Percentiles rank a stretch among this genome's conserved stretches.
These are phyloP conservation scores for Fraxinus nigra DNA, from an alignment of 305 asterid species.

Conservation along the genomic window DNA sequence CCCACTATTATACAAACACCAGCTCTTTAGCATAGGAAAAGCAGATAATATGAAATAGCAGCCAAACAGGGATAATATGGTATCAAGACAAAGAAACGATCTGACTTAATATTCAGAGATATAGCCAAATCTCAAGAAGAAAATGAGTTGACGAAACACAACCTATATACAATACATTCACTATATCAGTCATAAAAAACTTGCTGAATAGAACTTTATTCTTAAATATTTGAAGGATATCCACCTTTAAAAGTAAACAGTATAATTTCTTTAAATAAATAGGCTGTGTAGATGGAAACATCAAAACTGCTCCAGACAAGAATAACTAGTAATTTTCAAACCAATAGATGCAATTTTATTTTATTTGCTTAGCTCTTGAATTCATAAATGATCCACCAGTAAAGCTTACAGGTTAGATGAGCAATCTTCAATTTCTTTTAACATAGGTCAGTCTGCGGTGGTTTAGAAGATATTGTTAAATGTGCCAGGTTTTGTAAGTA, in stretches of 20 bases:
- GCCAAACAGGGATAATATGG: not conserved
- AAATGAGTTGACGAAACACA: not conserved
- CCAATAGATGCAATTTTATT: not conserved
- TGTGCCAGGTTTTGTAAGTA: slow-evolving; percentile 4
- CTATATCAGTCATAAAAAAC: not conserved
- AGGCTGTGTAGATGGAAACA: not conserved
- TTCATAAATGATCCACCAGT: not conserved
- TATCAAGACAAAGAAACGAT: not conserved
- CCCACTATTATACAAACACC: slow-evolving; percentile 5
- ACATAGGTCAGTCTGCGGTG: not conserved
- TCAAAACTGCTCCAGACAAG: not conserved
- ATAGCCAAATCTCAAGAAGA: not conserved
- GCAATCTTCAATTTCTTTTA: slow-evolving; percentile 15
- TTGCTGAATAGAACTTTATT: not conserved
- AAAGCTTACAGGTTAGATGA: not conserved
- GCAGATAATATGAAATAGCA: not conserved
- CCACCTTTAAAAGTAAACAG: not conserved
- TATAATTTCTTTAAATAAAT: not conserved
- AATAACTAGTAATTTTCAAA: not conserved
- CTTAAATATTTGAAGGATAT: not conserved
- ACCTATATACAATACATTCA: not conserved
- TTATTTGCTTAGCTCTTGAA: not conserved
- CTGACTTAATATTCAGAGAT: not conserved
- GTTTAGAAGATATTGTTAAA: slow-evolving; percentile 3
- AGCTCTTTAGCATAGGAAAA: not conserved